These are phyloP conservation scores for Leptomonas pyrrhocoris DNA, from an alignment of 208 protist genomes.

Conservation along the genomic window DNA sequence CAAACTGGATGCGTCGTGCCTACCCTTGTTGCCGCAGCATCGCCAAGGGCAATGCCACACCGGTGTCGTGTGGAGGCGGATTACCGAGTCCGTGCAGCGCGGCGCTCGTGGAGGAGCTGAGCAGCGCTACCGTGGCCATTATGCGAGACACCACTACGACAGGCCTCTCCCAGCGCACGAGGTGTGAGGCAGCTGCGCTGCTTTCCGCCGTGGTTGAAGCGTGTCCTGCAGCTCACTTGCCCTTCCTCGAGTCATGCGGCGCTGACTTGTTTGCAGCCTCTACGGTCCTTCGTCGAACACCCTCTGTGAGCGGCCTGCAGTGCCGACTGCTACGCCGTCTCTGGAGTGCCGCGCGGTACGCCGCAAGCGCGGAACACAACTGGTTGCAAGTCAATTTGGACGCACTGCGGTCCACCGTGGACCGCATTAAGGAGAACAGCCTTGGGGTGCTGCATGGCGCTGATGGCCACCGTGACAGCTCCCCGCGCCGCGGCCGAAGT, in stretches of 20 bases:
- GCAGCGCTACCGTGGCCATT: slow-evolving; percentile 25
- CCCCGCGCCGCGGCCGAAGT: neutral
- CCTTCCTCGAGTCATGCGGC: slow-evolving; percentile 22
- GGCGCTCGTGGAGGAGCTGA: slow-evolving; percentile 30
- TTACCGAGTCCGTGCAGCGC: slow-evolving; percentile 8
- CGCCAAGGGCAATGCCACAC: neutral
- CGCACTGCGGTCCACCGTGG: slow-evolving; percentile 16
- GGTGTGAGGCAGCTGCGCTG: slow-evolving; percentile 34
- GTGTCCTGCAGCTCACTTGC: slow-evolving; percentile 19
- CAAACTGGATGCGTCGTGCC: slow-evolving; percentile 18
- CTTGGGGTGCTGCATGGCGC: neutral
- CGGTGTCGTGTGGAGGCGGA: slow-evolving; percentile 4
- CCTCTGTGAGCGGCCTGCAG: slow-evolving; percentile 65
- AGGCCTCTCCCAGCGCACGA: slow-evolving; percentile 43
- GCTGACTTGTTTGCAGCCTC: slow-evolving; percentile 54
- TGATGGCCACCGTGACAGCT: neutral
- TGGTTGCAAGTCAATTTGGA: slow-evolving; percentile 18
- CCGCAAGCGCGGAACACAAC: slow-evolving; percentile 10
- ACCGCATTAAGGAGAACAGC: neutral
- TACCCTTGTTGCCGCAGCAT: neutral
- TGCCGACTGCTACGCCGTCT: slow-evolving; percentile 57
- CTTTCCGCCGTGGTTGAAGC: slow-evolving; percentile 30
- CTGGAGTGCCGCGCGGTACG: slow-evolving; percentile 17
- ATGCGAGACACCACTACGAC: slow-evolving; percentile 35
- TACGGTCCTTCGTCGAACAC: slow-evolving; percentile 26